Base-by-base conservation (phyloP, 306 rosid genomes). In the Acacia confusa region DNA sequence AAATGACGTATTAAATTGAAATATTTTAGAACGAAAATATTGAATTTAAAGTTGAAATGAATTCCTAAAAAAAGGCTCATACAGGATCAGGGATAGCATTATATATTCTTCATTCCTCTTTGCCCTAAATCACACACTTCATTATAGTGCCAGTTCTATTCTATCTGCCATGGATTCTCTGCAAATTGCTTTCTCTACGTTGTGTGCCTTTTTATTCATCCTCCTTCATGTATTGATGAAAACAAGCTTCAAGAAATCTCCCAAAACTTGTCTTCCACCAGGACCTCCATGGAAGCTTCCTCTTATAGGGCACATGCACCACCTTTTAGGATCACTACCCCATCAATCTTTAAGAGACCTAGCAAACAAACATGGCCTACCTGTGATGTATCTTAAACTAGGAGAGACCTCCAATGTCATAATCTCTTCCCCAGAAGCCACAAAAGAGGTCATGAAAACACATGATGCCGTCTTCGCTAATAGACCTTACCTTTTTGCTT, bases 371-470 rank as follows among this genome's bases (percentile, higher is more conserved):
- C 17, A 80, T 80, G 87, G 87, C 0, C 12, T 65, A 2, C 75
- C 74, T 1, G 10, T 84, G 1, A 45, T 84, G 65, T 83, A 79
- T 9, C 55, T 84, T 0, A 68, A 70, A 52, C 28, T 84, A 9
- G 83, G 78, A 30, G 78, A 80, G 78, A 40, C 75, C 24, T 72
- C 72, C 12, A 32, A 52, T 47, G 36, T 70, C 11, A 24, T 70
- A 8, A 2, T 81, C 9, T 81, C 85, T 22, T 81, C 85, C 17
- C 78, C 85, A 17, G 73, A 78, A 74, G 40, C 60, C 12, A 65
- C 88, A 19, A 72, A 64, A 43, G 85, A 85, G 74, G 47, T 85
- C n/a, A 1, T 85, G 68, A 79, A 73, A 60, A 78, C 80, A 0
- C 81, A 85, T 11, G 88, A 68, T n/a, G 11, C 30, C 6, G n/a